A percentile compares a stretch with the other conserved stretches of the same genome.
phyloP scores from a whole-genome alignment of 768 basidiomycete species.

The Sarcodon aspratus region DNA sequence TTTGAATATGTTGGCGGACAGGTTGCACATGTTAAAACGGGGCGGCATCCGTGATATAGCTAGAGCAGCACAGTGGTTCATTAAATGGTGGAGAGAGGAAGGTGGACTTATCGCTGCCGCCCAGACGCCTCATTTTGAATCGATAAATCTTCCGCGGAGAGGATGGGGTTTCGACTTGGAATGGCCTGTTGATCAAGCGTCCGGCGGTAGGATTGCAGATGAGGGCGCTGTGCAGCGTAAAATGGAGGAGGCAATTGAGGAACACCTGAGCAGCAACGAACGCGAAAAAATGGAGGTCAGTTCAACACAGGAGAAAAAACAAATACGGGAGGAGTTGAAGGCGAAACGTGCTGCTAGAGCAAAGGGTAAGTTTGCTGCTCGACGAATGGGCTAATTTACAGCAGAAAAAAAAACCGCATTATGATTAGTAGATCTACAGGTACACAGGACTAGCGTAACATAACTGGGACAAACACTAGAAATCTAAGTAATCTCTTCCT shows the following conservation, averaged over 20 bases:
- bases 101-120: constrained; percentile 48
- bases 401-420: background rate
- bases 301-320: constrained; percentile 62
- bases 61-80: constrained; percentile 71
- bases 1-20: constrained; percentile 52
- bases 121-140: constrained; percentile 11
- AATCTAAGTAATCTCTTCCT: constrained; percentile 15
- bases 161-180: constrained; percentile 87
- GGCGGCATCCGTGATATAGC: constrained; percentile 63
- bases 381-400: constrained; percentile 1
- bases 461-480: constrained; percentile 2
- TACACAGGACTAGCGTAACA: background rate
- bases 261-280: constrained; percentile 30
- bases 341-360: constrained; percentile 25
- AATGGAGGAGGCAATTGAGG: constrained; percentile 65
- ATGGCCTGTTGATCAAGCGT: constrained; percentile 29
- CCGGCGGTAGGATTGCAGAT: constrained; percentile 12
- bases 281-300: constrained; percentile 48
- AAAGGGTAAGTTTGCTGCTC: constrained; percentile 17
- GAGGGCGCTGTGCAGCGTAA: constrained; percentile 36
- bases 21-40: constrained; percentile 75
- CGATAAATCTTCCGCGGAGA: constrained; percentile 20
- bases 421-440: constrained; percentile 1
- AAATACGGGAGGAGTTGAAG: constrained; percentile 26
- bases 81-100: constrained; percentile 80